Evolutionary conservation across 2,329 filamentous ascomycete genomes (phyloP), one percentile per base, ranked within the genome.

Genomic region (Phialophora verrucosa): DNA sequence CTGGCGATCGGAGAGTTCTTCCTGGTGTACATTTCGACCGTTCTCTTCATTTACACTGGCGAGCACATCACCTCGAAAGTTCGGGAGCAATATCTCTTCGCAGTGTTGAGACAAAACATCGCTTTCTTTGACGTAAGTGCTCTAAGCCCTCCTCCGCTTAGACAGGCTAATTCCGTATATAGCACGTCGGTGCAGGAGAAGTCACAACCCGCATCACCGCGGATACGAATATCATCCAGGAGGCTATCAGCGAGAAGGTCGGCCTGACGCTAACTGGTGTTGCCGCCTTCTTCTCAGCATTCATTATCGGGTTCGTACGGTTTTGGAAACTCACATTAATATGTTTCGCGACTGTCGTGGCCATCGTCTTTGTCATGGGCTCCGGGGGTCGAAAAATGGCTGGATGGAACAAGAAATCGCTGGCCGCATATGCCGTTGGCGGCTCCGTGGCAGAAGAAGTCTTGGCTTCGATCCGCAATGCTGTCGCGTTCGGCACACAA

Each of bases 241-340:
- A 96, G 71, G 94, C 93, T 64, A 92, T 99, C 54, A 96, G 92
- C 0, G 92, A 96, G 78, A 97, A 97, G 81, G 86, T 96, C 53
- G 88, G 88, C 14, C 80, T 97, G 69, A 93, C 91, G 0, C 76
- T 96, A 63, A 87, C 88, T 14, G 91, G 91, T 12, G 58, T 93
- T 3, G 88, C 93, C 1, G 93, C 92, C 8, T 98, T 98, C 74
- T 80, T 96, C 63, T 89, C 93, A 0, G 92, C 93, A 17, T 97
- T 97, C 71, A 82, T 97, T 63, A 94, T 99, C 70, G 92, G 91
- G 2, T 98, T 97, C 76, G 79, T 94, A 78, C 91, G 91, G 74
- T 96, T 91, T 78, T 97, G 94, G 91, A 97, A 95, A 78, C 82
- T 98, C 70, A 95, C 95, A 0, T 81, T 97, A 59, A 97, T 99